Evolutionary conservation across 495 filamentous ascomycete species (phyloP).

Genomic region (Penicillium goetzii): DNA sequence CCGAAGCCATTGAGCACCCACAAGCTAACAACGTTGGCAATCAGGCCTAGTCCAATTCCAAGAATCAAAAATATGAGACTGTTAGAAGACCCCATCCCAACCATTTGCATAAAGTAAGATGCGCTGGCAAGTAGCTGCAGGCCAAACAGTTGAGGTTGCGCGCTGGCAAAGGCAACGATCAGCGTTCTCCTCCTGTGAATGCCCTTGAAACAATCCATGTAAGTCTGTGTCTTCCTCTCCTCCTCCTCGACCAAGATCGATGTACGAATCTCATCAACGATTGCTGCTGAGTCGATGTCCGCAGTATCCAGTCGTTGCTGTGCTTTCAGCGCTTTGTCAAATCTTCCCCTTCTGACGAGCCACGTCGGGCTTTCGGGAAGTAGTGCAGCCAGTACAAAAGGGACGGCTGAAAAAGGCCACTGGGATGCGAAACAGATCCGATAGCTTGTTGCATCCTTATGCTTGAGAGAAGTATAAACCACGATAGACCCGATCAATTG

Average conservation of each 20-base stretch:
- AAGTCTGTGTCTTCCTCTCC: conserved; percentile 28
- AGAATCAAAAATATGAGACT: conserved; percentile 40
- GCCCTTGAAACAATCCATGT: conserved; percentile 50
- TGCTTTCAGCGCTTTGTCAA: conserved; percentile 18
- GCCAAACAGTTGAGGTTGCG: conserved; percentile 39
- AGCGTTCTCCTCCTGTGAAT: conserved; percentile 49
- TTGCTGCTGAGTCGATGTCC: conserved; percentile 13
- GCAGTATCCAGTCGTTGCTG: conserved; percentile 28
- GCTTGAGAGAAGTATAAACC: conserved; percentile 34
- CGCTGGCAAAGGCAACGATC: conserved; percentile 47
- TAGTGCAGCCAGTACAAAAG: conserved; percentile 19
- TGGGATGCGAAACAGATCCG: conserved; percentile 36
- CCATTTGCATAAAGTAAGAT: conserved; percentile 42
- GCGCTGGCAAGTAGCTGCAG: conserved; percentile 36
- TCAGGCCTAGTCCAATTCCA: conserved; percentile 35
- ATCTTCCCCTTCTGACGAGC: conserved; percentile 20
- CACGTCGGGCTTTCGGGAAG: conserved; percentile 32
- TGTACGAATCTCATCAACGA: conserved; percentile 25
- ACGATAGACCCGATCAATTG: conserved; percentile 50
- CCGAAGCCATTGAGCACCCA: conserved; percentile 35
- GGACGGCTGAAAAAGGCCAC: conserved; percentile 39
- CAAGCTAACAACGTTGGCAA: conserved; percentile 37
- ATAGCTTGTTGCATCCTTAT: conserved; percentile 26
- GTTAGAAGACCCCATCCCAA: conserved; percentile 36
- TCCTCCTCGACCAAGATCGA: conserved; percentile 35